A percentile compares a stretch with the other conserved stretches of the same genome.
phyloP scores from a whole-genome alignment of 805 yeast genomes.

The Zygoascus tannicola region DNA sequence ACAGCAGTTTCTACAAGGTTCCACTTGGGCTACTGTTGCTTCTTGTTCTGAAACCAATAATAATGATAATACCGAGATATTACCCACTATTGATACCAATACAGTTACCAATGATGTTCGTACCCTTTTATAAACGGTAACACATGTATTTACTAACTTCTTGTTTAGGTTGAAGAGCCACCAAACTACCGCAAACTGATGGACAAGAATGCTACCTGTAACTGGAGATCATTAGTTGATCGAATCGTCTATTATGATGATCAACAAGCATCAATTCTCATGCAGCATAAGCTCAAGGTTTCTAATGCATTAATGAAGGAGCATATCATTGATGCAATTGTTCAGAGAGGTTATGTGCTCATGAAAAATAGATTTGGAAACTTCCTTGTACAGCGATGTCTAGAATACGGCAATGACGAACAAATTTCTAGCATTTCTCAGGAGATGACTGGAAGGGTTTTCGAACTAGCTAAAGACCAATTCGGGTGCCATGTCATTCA shows the following conservation, averaged over 20 bases:
- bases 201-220: constrained; percentile 22
- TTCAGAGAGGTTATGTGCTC: constrained; percentile 23
- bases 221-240: constrained; percentile 27
- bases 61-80: too few species aligned
- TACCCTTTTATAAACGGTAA: neutral
- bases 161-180: too few species aligned
- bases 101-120: too few species aligned
- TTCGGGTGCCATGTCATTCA: constrained; percentile 38
- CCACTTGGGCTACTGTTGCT: too few species aligned
- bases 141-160: neutral
- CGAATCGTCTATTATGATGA: constrained; percentile 29
- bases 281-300: constrained; percentile 32
- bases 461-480: constrained; percentile 27
- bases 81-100: too few species aligned
- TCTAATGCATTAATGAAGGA: constrained; percentile 25
- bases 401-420: constrained; percentile 28
- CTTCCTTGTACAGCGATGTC: constrained; percentile 33
- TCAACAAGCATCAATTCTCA: constrained; percentile 34
- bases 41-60: too few species aligned
- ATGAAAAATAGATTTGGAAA: constrained; percentile 36
- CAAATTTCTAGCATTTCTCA: constrained; percentile 21
- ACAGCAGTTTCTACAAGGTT: too few species aligned
- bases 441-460: constrained; percentile 26
- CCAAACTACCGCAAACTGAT: constrained; percentile 26
- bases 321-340: constrained; percentile 25